Evolutionary conservation across 192 early-diverging fungal species (phyloP).

Genomic region (Phlyctochytrium arcticum): DNA sequence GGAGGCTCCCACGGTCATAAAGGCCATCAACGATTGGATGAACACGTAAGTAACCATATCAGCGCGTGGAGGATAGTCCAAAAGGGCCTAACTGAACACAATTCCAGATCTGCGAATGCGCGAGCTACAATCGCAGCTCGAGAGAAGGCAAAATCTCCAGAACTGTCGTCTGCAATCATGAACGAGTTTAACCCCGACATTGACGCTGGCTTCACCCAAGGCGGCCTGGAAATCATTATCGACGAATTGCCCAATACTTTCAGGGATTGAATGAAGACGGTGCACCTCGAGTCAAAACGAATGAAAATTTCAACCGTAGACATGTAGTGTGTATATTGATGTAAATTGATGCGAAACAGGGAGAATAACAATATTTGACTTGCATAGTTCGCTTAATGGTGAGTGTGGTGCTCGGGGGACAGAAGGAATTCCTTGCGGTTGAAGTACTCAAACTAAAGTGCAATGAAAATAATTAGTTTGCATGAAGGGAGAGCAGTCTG

Average conservation of each 20-base stretch:
- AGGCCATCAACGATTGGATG: not conserved
- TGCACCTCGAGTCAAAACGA: not conserved
- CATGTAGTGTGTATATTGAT: not conserved
- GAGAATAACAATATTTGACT: no score
- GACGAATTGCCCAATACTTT: not conserved
- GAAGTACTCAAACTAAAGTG: constrained; percentile 37
- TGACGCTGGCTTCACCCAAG: not conserved
- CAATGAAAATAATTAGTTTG: not conserved
- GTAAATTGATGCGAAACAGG: no score
- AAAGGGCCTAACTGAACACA: not conserved
- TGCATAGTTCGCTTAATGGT: no score
- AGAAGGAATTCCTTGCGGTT: constrained; percentile 39
- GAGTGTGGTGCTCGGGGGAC: constrained; percentile 13
- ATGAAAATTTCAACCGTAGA: not conserved
- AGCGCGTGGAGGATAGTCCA: not conserved
- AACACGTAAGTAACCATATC: not conserved
- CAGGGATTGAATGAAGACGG: not conserved
- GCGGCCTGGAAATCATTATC: not conserved
- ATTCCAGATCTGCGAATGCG: not conserved
- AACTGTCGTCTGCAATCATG: not conserved
- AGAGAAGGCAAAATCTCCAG: not conserved
- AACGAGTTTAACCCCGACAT: not conserved
- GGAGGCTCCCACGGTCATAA: not conserved
- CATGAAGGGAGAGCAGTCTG: not conserved
- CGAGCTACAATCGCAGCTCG: not conserved